Base-by-base conservation (phyloP, 208 protist species). In the Jaenimonas drosophilae region DNA sequence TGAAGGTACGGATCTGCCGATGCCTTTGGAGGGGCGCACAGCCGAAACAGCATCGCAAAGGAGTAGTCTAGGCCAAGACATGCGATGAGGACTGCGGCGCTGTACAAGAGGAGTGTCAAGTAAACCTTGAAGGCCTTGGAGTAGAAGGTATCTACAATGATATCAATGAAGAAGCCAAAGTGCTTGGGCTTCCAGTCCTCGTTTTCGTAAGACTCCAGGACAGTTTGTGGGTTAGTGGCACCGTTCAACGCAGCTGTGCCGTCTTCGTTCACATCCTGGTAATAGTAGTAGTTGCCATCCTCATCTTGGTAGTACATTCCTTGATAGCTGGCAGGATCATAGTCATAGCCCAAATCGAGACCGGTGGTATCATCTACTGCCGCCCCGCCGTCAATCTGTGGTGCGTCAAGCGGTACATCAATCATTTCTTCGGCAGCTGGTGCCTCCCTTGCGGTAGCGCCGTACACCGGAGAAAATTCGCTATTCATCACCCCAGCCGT, bases 81-180 rank as follows among this genome's bases (percentile, higher is more conserved):
- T 2, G 64, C 61, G 9, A 90, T 56, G 12, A 94, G 52, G 0
- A 52, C 64, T 0, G 57, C 72, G 7, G 60, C 64, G 41, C 78
- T 82, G 51, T 84, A 88, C 11, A 94, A 52, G 26, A 90, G 47
- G 33, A 88, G 41, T 11, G 70, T 77, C n/a, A 94, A 55, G 43
- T 94, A 94, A 3, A 94, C 44, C 3, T 57, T 34, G 43, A 76
- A 90, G 1, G 60, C 56, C 30, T 69, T 63, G 20, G 76, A 79
- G 24, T 84, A 60, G 63, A 94, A 94, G 3, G 69, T 84, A 36
- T 88, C 75, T 26, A 83, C 57, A 27, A 94, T 50, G 31, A 86
- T 69, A 48, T 90, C 78, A 7, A 62, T 60, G 50, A 88, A 83
- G 72, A 74, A 88, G 38, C 59, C 56, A 59, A 71, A 85, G 23